A percentile compares a stretch with the other conserved stretches of the same genome.
Evolutionary conservation across 768 basidiomycete genomes (phyloP).

Genomic region (Candolleomyces aberdarensis): DNA sequence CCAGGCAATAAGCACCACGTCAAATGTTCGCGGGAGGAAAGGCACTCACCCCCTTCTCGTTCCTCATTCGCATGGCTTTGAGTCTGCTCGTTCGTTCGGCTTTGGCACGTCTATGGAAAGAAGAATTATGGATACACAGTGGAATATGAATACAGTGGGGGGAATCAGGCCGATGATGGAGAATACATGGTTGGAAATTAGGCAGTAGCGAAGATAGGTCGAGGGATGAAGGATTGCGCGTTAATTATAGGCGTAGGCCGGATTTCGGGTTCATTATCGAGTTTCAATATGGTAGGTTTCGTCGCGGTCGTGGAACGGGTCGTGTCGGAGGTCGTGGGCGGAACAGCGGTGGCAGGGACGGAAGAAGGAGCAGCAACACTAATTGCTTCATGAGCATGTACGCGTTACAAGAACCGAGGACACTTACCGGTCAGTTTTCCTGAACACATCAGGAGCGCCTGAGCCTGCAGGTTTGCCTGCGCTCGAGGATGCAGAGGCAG

Average conservation of each 20-base stretch:
- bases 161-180: neutral
- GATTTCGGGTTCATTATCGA: slow-evolving; percentile 26
- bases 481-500: slow-evolving; percentile 10
- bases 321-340: slow-evolving; percentile 10
- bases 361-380: slow-evolving; percentile 38
- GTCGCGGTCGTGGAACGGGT: slow-evolving; percentile 9
- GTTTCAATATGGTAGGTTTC: slow-evolving; percentile 14
- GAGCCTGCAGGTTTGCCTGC: neutral
- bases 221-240: slow-evolving; percentile 57
- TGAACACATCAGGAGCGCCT: slow-evolving; percentile 24
- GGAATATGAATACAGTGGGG: slow-evolving; percentile 20
- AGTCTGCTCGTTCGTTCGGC: slow-evolving; percentile 69
- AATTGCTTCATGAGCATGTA: slow-evolving; percentile 64
- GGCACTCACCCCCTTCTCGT: slow-evolving; percentile 66
- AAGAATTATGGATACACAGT: slow-evolving; percentile 16
- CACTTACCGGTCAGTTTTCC: slow-evolving; percentile 66
- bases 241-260: slow-evolving; percentile 38
- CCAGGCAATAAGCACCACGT: neutral
- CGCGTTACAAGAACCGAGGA: slow-evolving; percentile 24
- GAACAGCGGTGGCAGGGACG: slow-evolving; percentile 7
- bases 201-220: slow-evolving; percentile 62
- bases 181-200: slow-evolving; percentile 31
- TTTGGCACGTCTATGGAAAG: slow-evolving; percentile 52
- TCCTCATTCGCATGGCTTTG: slow-evolving; percentile 69
- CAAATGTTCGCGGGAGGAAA: neutral